Percentiles rank a stretch among this genome's conserved stretches.
phyloP scores from a whole-genome alignment of 202 grass and related monocot species.

The Panicum hallii region DNA sequence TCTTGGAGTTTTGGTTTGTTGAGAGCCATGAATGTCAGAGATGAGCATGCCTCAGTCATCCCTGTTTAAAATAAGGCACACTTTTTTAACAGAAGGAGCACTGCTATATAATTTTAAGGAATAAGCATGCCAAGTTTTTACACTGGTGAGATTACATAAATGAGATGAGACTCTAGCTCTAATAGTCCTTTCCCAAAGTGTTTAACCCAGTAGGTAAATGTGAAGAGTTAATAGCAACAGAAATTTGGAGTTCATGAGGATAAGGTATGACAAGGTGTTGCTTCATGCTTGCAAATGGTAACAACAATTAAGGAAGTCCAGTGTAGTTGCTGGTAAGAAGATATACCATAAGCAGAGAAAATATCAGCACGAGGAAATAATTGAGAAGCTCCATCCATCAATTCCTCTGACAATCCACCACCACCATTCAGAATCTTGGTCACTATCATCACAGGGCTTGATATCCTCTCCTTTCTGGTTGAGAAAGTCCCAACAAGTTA shows the following conservation, averaged over 20 bases:
- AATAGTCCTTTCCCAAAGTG: background rate
- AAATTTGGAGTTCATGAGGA: background rate
- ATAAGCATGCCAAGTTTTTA: too few relatives aligned
- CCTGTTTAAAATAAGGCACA: constrained; percentile 48
- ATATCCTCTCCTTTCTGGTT: constrained; percentile 57
- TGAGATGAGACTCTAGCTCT: too few relatives aligned
- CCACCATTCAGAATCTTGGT: constrained; percentile 88
- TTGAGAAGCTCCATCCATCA: constrained; percentile 49
- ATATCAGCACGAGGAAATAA: constrained; percentile 72
- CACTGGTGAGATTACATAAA: too few relatives aligned
- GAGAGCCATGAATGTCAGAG: constrained; percentile 78
- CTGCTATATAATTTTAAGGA: too few relatives aligned
- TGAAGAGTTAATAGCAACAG: background rate
- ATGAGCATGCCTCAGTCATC: constrained; percentile 96
- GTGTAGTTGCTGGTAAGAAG: background rate
- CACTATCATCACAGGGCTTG: constrained; percentile 43
- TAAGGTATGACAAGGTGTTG: background rate
- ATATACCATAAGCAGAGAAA: constrained; percentile 86
- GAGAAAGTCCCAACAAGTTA: constrained; percentile 16
- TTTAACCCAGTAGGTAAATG: background rate
- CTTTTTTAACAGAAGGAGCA: background rate
- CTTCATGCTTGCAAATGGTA: background rate
- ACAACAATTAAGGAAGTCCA: background rate
- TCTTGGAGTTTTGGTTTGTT: constrained; percentile 40
- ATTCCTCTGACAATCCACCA: constrained; percentile 61